Evolutionary conservation across 352 stramenopile genomes (phyloP).

Genomic region (Phytophthora pseudosyringae): DNA sequence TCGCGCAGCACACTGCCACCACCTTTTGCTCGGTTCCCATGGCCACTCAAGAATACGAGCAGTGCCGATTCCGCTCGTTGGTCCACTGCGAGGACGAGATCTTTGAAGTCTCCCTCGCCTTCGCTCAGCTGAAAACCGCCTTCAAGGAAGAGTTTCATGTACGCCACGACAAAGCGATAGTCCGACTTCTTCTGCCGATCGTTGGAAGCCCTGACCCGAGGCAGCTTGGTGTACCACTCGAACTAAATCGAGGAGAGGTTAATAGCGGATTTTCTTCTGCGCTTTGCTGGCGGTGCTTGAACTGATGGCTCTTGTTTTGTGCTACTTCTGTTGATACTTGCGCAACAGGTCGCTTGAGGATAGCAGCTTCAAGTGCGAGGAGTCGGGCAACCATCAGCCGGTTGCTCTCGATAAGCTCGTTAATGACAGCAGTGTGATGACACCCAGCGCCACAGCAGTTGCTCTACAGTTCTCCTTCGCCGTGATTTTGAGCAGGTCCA

Average conservation of each 20-base stretch:
- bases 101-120: slow-evolving; percentile 3
- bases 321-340: background rate
- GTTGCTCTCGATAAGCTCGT: background rate
- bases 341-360: background rate
- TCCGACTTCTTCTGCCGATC: slow-evolving; percentile 34
- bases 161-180: slow-evolving; percentile 17
- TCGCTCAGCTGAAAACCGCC: slow-evolving; percentile 1
- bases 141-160: slow-evolving; percentile 28
- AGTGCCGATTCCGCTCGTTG: background rate
- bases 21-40: slow-evolving; percentile 2
- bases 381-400: background rate
- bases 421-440: background rate
- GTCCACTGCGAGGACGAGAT: slow-evolving; percentile 5
- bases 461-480: background rate
- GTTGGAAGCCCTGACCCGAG: background rate
- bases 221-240: slow-evolving; percentile 24
- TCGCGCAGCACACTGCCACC: slow-evolving; percentile 6
- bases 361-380: background rate
- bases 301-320: slow-evolving; percentile 1
- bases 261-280: background rate
- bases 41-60: slow-evolving; percentile 11
- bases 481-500: background rate
- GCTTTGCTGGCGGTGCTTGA: slow-evolving; percentile 1
- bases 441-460: background rate
- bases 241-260: slow-evolving; percentile 18